phyloP scores from a whole-genome alignment of 148 eudicot species.

The Chenopodium quinoa region DNA sequence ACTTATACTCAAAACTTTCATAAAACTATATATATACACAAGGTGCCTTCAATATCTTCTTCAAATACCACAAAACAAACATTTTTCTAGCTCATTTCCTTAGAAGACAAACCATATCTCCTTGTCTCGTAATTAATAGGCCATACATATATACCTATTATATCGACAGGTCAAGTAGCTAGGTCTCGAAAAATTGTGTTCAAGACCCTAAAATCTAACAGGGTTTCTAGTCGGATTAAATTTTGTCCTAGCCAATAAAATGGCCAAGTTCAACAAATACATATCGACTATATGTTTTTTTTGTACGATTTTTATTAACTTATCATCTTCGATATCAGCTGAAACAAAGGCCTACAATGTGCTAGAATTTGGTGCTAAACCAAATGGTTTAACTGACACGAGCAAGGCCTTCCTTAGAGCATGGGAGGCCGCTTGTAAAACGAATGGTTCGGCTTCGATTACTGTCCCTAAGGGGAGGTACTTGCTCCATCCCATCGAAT shows the following conservation, averaged over 20 bases:
- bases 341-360: conserved; percentile 28
- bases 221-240: background rate
- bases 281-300: background rate
- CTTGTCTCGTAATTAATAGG: background rate
- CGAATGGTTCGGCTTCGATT: conserved; percentile 29
- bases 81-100: background rate
- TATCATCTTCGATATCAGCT: conserved; percentile 4
- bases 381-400: conserved; percentile 46
- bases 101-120: no score
- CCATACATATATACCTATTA: background rate
- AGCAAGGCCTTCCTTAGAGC: conserved; percentile 40
- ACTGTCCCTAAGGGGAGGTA: conserved; percentile 52
- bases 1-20: conserved; percentile 8
- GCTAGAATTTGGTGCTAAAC: conserved; percentile 42
- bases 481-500: conserved; percentile 30
- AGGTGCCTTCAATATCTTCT: background rate
- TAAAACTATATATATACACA: background rate
- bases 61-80: background rate
- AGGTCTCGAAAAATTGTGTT: no score
- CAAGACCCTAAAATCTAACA: background rate
- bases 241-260: background rate
- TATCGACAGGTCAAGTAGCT: background rate
- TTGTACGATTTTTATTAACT: background rate
- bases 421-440: conserved; percentile 52
- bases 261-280: conserved; percentile 1